Percentiles rank a stretch among this genome's conserved stretches.
phyloP scores from a whole-genome alignment of 1,139 yeast species.

The Magnusiomyces sp. region DNA sequence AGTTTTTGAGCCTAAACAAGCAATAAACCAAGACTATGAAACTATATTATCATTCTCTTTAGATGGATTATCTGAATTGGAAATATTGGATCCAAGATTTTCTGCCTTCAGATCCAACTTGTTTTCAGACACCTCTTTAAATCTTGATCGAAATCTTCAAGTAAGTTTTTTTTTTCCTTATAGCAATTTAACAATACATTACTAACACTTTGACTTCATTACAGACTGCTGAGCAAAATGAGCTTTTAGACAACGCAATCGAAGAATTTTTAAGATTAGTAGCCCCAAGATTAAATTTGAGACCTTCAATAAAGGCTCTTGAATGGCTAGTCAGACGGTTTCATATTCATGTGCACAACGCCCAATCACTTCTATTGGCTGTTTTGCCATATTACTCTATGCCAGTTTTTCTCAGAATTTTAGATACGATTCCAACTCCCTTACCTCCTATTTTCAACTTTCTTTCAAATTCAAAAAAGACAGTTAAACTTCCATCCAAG shows the following conservation, averaged over 20 bases:
- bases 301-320: constrained; percentile 71
- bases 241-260: constrained; percentile 64
- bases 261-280: constrained; percentile 63
- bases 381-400: constrained; percentile 70
- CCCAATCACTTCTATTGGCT: constrained; percentile 62
- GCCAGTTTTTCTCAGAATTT: constrained; percentile 63
- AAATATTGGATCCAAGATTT: constrained; percentile 66
- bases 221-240: constrained; percentile 58
- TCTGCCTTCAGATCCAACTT: constrained; percentile 58
- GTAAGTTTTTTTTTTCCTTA: constrained; percentile 18
- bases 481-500: constrained; percentile 55
- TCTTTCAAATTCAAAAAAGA: constrained; percentile 58
- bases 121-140: constrained; percentile 72
- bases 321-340: constrained; percentile 96
- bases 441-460: constrained; percentile 74
- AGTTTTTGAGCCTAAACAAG: constrained; percentile 76
- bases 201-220: neutral
- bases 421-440: constrained; percentile 53
- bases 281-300: constrained; percentile 67
- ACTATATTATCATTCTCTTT: constrained; percentile 61
- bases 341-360: constrained; percentile 70
- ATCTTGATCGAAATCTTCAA: constrained; percentile 73
- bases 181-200: neutral
- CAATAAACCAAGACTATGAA: constrained; percentile 90
- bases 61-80: constrained; percentile 71